phyloP scores from a whole-genome alignment of 768 basidiomycete species.

The Daedalea quercina region DNA sequence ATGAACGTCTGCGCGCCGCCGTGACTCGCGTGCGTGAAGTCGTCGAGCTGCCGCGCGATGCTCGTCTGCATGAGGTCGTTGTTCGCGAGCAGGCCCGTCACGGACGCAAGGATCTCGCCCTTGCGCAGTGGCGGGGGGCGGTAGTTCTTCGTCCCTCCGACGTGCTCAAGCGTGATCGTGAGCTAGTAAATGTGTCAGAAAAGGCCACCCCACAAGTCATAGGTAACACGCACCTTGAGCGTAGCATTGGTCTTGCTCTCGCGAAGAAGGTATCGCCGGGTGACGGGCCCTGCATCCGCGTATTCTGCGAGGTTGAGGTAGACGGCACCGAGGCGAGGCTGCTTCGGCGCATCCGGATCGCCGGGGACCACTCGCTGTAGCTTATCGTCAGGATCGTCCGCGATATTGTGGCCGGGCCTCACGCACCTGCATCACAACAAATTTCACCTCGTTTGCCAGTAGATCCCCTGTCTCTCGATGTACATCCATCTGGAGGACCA shows the following conservation, averaged over 20 bases:
- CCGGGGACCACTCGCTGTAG: conserved; percentile 48
- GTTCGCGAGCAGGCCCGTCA: conserved; percentile 50
- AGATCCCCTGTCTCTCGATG: conserved; percentile 44
- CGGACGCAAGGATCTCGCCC: conserved; percentile 65
- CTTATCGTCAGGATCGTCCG: background rate
- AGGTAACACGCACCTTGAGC: conserved; percentile 43
- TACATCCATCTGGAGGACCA: conserved; percentile 55
- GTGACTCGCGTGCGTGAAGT: conserved; percentile 25
- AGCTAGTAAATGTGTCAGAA: conserved; percentile 31
- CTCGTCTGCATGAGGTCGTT: conserved; percentile 44
- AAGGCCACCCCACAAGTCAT: background rate
- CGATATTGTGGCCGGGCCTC: background rate
- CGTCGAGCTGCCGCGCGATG: conserved; percentile 40
- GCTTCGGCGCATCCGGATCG: conserved; percentile 48
- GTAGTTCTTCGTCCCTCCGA: conserved; percentile 49
- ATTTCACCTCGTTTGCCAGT: conserved; percentile 54
- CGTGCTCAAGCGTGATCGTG: conserved; percentile 48
- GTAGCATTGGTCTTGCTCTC: conserved; percentile 79
- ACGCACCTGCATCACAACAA: conserved; percentile 52
- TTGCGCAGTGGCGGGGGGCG: conserved; percentile 62
- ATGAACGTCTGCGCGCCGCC: conserved; percentile 12
- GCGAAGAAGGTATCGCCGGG: conserved; percentile 58
- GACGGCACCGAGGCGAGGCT: conserved; percentile 58
- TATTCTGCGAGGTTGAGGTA: conserved; percentile 74
- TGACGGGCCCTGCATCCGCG: conserved; percentile 48